A percentile compares a stretch with the other conserved stretches of the same genome.
Conservation (phyloP, 139 green algal species). For the Chlorella sp. region DNA sequence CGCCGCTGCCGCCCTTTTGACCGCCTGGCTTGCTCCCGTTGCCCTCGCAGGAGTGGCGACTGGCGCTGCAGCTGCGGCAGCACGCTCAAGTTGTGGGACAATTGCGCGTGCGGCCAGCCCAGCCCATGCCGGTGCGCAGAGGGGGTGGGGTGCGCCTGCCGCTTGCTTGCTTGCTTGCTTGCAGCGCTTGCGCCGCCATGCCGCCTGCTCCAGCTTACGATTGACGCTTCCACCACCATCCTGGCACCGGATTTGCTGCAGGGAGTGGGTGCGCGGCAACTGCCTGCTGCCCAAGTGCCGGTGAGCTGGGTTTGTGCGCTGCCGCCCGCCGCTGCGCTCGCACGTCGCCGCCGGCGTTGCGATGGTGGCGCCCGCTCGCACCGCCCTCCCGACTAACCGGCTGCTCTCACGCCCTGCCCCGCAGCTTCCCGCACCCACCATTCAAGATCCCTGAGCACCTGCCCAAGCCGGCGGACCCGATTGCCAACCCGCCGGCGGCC, state of each 20-base stretch:
- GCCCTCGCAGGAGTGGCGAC: conserved; percentile 23
- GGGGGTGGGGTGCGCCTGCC: neutral
- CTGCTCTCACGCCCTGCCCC: neutral
- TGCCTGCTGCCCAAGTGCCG: conserved; percentile 41
- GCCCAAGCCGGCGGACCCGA: conserved; percentile 40
- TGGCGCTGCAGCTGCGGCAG: conserved; percentile 40
- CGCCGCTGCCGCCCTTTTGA: too few species aligned
- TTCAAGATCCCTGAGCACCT: conserved; percentile 42
- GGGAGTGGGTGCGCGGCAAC: conserved; percentile 46
- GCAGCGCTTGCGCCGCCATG: neutral
- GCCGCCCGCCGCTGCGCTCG: neutral
- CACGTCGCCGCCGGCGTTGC: too few species aligned
- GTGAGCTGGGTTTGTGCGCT: neutral
- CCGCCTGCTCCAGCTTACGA: neutral
- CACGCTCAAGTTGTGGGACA: conserved; percentile 42
- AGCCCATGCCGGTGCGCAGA: conserved; percentile 24
- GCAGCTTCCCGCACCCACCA: conserved; percentile 41
- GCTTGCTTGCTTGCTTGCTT: neutral
- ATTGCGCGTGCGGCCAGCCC: conserved; percentile 22
- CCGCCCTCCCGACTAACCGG: too few species aligned
- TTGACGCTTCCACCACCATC: neutral
- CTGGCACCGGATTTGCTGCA: neutral
- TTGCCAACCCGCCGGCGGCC: conserved; percentile 43
- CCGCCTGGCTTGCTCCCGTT: too few species aligned
- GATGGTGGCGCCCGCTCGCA: neutral